These are phyloP conservation scores for Alloteropsis semialata DNA, from an alignment of 176 grass and related monocot species.

Conservation along the genomic window DNA sequence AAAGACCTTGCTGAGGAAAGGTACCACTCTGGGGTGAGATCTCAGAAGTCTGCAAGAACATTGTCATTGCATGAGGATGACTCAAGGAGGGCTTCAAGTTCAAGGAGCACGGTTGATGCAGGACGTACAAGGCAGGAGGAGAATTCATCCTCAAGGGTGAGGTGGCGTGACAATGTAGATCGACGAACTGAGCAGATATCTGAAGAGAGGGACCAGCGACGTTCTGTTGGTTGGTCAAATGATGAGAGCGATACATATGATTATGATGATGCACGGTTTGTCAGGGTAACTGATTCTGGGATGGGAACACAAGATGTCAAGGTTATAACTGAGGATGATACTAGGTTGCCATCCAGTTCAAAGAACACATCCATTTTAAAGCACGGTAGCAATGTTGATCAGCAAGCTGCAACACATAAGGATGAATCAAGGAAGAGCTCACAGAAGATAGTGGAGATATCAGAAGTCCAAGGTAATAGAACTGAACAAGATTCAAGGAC, in stretches of 20 bases:
- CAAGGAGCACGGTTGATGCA: constrained; percentile 18
- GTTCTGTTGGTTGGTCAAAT: constrained; percentile 27
- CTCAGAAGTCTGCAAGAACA: constrained; percentile 12
- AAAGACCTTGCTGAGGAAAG: constrained; percentile 15
- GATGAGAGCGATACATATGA: constrained; percentile 31
- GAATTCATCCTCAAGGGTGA: constrained; percentile 31
- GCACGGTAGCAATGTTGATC: constrained; percentile 27
- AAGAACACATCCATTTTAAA: constrained; percentile 42
- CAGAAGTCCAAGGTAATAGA: constrained; percentile 26
- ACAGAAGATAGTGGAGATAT: constrained; percentile 31
- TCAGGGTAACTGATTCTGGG: constrained; percentile 31
- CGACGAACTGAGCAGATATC: constrained; percentile 17
- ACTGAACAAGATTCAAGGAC: constrained; percentile 33
- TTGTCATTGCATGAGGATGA: constrained; percentile 38
- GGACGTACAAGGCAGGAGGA: constrained; percentile 14
- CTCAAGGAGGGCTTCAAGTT: constrained; percentile 28
- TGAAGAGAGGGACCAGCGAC: neutral
- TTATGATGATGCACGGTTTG: constrained; percentile 21
- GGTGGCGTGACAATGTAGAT: constrained; percentile 38
- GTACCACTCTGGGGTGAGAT: constrained; percentile 16
- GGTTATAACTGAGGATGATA: constrained; percentile 53
- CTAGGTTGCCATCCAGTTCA: constrained; percentile 30
- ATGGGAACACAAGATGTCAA: constrained; percentile 33
- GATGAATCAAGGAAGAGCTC: constrained; percentile 35
- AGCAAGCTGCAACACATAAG: neutral